Base-by-base conservation (phyloP, 495 filamentous ascomycete genomes). In the Penicillium simplicissimum region DNA sequence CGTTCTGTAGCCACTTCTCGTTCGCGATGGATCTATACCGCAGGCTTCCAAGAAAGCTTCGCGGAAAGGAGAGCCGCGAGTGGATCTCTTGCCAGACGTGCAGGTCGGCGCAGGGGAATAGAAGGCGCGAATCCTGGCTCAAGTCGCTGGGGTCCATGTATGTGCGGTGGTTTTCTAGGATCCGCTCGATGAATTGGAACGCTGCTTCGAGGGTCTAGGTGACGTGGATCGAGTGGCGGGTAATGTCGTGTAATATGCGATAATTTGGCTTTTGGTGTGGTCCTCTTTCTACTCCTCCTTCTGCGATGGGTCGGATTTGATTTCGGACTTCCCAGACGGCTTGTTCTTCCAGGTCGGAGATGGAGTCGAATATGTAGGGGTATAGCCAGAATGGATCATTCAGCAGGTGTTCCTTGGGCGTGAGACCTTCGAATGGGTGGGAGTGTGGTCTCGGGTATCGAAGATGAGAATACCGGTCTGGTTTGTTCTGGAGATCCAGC, bases 191-290 rank as follows among this genome's bases (percentile, higher is more conserved):
- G 6, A 64, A 77, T 42, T 72, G 58, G 0, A 70, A 52, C 1
- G 74, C 68, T 3, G 81, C 70, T 21, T 77, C 73, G 4, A 83
- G 67, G 0, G 75, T 75, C 52, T 83, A 80, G 4, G 70, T 76
- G 34, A 81, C 72, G 56, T 84, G 79, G 23, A 81, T 76, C 3
- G 74, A 75, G 54, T 83, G 81, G 6, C 81, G 74, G 21, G 78
- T 75, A 36, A 79, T 73, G 31, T 84, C 77, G 66, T 84, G 79
- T 14, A 82, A 62, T 11, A 45, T 58, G 35, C 67, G 60, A 42
- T 80, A 82, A 52, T 78, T 67, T 5, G 80, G 76, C 8, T 55
- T n/a, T n/a, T n/a, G n/a, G n/a, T n/a, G 9, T 5, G 58, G 45
- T 10, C 28, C 33, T 48, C 35, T 21, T 38, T 21, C 1, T 17